Evolutionary conservation across 768 basidiomycete genomes (phyloP), one percentile per base, ranked within the genome.

Genomic region (Pisolithus sp.): DNA sequence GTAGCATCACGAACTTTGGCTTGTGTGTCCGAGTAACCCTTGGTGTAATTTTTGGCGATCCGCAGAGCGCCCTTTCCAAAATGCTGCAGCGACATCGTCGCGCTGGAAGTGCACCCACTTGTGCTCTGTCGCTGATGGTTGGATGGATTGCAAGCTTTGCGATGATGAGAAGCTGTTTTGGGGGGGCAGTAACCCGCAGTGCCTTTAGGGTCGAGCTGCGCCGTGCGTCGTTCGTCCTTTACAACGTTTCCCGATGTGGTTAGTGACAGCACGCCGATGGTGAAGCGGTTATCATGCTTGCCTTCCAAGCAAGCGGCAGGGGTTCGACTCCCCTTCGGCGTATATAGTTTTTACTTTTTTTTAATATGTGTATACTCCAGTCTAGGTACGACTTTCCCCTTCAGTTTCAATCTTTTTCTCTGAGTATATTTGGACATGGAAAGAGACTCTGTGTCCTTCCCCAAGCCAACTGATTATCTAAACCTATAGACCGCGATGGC

Each of bases 1-100:
- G 93, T 97, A 37, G 93, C 91, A 74, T 95, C 93, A 54, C 94
- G 82, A 54, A 97, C 91, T 70, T 98, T 98, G 40, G 89, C 83
- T 71, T 98, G 92, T 0, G 86, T 85, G 54, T 97, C 94, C 40
- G 93, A 94, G 71, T 97, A 99, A 37, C 89, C 89, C 61, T 91
- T 93, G 50, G 93, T 96, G 67, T 94, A 94, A 66, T 94, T 95
- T 72, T 95, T 96, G 44, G 90, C 89, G 34, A 91, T 87, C 48
- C 93, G 82, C 45, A 93, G 77, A 20, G 89, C 86, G 59, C 80
- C 83, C 69, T 89, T 92, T 59, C 87, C 89, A 69, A 92, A 84
- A 61, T 88, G 79, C 68, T 90, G 86, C 73, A 92, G 54, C 46
- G 78, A 76, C 74, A 74, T 74, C 37, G 56, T 31, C 30, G 17